phyloP scores from a whole-genome alignment of 2,329 filamentous ascomycete genomes.

The Fusarium euwallaceae region DNA sequence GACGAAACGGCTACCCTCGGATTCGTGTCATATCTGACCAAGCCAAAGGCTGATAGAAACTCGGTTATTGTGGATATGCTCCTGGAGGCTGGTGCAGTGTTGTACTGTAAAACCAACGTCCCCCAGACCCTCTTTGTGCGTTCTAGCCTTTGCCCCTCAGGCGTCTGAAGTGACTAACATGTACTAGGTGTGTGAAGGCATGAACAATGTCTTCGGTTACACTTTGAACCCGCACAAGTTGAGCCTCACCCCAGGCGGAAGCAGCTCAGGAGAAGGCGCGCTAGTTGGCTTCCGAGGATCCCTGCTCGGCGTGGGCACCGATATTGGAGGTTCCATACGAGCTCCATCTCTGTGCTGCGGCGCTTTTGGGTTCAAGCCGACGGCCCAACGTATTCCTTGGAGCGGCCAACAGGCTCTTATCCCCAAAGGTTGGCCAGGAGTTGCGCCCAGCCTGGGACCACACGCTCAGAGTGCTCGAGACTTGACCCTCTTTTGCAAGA shows the following conservation, averaged over 20 bases:
- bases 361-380: background rate
- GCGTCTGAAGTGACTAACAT: background rate
- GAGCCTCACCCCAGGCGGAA: background rate
- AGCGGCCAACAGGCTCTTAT: background rate
- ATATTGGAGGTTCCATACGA: background rate
- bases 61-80: background rate
- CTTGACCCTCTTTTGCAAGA: background rate
- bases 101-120: background rate
- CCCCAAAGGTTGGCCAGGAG: background rate
- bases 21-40: background rate
- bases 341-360: background rate
- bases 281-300: slow-evolving; percentile 4
- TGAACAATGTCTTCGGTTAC: background rate
- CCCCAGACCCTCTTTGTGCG: background rate
- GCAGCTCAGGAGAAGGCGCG: slow-evolving; percentile 1
- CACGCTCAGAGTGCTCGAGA: background rate
- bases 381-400: background rate
- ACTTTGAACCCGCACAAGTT: background rate
- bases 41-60: background rate
- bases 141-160: background rate
- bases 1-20: background rate
- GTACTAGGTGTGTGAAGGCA: background rate
- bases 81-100: background rate
- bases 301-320: background rate
- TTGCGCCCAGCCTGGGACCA: background rate